Percentiles rank a stretch among this genome's conserved stretches.
Evolutionary conservation across 2,329 filamentous ascomycete species (phyloP).

Genomic region (Cladosporium sp.): DNA sequence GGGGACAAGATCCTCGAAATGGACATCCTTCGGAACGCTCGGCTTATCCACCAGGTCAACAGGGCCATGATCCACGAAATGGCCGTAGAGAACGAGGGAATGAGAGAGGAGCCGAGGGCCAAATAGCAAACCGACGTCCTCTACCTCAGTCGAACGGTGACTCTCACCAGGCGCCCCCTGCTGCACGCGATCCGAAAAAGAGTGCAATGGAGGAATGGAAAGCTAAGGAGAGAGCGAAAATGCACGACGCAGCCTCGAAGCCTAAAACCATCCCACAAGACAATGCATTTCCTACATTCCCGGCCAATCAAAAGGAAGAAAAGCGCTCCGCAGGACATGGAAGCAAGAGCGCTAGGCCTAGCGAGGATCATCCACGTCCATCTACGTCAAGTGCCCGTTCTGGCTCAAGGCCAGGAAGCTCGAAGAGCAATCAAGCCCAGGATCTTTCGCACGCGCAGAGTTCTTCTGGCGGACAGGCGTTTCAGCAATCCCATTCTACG

Average conservation of each 20-base stretch:
- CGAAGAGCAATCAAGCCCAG: constrained; percentile 13
- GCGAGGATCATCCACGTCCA: constrained; percentile 19
- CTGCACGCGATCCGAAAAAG: constrained; percentile 17
- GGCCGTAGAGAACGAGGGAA: not conserved
- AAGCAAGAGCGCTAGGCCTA: constrained; percentile 14
- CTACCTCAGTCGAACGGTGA: not conserved
- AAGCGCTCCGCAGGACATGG: constrained; percentile 15
- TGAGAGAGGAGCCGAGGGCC: not conserved
- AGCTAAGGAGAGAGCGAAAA: constrained; percentile 27
- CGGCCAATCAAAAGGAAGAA: constrained; percentile 29
- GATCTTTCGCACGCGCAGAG: not conserved
- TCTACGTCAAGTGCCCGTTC: constrained; percentile 10
- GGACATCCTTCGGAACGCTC: not conserved
- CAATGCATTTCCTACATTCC: constrained; percentile 48
- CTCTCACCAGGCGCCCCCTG: constrained; percentile 2
- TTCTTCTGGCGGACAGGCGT: not conserved
- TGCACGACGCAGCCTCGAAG: constrained; percentile 25
- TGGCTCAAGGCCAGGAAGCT: constrained; percentile 11
- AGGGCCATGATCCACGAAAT: not conserved
- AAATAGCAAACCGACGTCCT: not conserved
- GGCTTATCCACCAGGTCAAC: not conserved
- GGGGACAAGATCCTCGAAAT: constrained; percentile 9
- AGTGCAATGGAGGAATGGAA: constrained; percentile 33
- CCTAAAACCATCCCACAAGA: constrained; percentile 34
- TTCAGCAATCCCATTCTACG: constrained; percentile 2